Base-by-base conservation (phyloP, 805 yeast species). In the Saccharomycopsis sp. region DNA sequence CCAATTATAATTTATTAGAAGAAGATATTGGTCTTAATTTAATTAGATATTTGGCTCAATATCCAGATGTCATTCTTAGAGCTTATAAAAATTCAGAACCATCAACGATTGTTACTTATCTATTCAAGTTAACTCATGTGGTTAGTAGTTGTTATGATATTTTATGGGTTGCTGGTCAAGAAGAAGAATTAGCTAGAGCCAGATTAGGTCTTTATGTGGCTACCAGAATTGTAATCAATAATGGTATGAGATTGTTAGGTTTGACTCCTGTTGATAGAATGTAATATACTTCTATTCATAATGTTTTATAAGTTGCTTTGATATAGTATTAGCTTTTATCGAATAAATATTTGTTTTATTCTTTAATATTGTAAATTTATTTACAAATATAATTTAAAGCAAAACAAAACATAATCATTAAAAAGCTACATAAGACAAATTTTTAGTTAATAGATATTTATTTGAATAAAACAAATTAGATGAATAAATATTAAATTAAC, bases 261-360 rank as follows among this genome's bases (percentile, higher is more conserved):
- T 71, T 92, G 58, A 87, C 96, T 34, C 97, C 99, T n/a, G 97
- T 92, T 47, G 95, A 89, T 54, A 80, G 97, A 74, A 89, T 89
- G 97, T 89, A 64, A 28, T 27, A 28, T 23, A 23, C 10, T 8
- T 23, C 10, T 6, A 23, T 23, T 23, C n/a, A n/a, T n/a, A n/a
- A n/a, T n/a, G n/a, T n/a, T n/a, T n/a, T n/a, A n/a, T n/a, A n/a
- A n/a, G n/a, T n/a, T n/a, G n/a, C n/a, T n/a, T n/a, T n/a, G n/a
- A n/a, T n/a, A n/a, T n/a, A n/a, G 26, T 23, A 23, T 23, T 23
- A 23, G 26, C 26, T 8, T 23, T 23, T 23, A 23, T 23, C 26
- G 10, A 8, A 10, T 23, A 23, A 23, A n/a, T n/a, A n/a, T n/a
- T n/a, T n/a, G n/a, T n/a, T n/a, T n/a, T n/a, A n/a, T n/a, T n/a